phyloP scores from a whole-genome alignment of 768 basidiomycete genomes.

The Tremella fuciformis region DNA sequence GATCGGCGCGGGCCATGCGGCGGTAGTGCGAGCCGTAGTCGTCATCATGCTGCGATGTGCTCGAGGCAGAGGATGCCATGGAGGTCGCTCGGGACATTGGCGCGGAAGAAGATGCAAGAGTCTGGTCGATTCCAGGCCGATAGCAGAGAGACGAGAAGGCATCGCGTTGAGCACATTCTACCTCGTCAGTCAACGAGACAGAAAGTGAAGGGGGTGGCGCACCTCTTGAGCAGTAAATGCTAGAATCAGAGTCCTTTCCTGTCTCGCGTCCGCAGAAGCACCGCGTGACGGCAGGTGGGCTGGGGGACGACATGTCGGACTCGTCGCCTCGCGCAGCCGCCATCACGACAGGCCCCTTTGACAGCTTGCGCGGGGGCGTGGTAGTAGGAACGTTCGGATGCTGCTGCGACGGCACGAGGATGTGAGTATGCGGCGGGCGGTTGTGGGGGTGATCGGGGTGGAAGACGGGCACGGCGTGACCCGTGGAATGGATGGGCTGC shows the following conservation, averaged over 20 bases:
- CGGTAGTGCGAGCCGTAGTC: slow-evolving; percentile 49
- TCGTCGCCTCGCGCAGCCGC: slow-evolving; percentile 12
- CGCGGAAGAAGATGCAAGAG: slow-evolving; percentile 13
- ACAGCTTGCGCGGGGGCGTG: slow-evolving; percentile 1
- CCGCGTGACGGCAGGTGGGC: slow-evolving; percentile 13
- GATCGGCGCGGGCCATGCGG: slow-evolving; percentile 42
- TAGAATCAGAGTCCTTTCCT: slow-evolving; percentile 26
- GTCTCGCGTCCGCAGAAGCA: slow-evolving; percentile 42
- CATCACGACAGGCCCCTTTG: neutral
- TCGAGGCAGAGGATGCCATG: slow-evolving; percentile 22
- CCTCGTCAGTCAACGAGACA: neutral
- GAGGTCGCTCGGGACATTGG: slow-evolving; percentile 30
- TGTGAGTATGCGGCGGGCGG: slow-evolving; percentile 14
- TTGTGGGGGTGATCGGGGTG: slow-evolving; percentile 41
- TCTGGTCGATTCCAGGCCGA: slow-evolving; percentile 25
- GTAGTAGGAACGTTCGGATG: neutral
- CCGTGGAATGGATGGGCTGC: neutral
- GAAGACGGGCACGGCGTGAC: slow-evolving; percentile 26
- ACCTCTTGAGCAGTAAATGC: slow-evolving; percentile 48
- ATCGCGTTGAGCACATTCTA: slow-evolving; percentile 48
- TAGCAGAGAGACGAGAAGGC: slow-evolving; percentile 50
- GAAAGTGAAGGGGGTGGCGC: slow-evolving; percentile 16
- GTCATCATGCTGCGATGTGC: slow-evolving; percentile 18
- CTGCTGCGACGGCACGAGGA: slow-evolving; percentile 10
- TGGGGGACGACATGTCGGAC: slow-evolving; percentile 27